phyloP scores from a whole-genome alignment of 2,329 filamentous ascomycete species.

The Colletotrichum neosansevieriae region DNA sequence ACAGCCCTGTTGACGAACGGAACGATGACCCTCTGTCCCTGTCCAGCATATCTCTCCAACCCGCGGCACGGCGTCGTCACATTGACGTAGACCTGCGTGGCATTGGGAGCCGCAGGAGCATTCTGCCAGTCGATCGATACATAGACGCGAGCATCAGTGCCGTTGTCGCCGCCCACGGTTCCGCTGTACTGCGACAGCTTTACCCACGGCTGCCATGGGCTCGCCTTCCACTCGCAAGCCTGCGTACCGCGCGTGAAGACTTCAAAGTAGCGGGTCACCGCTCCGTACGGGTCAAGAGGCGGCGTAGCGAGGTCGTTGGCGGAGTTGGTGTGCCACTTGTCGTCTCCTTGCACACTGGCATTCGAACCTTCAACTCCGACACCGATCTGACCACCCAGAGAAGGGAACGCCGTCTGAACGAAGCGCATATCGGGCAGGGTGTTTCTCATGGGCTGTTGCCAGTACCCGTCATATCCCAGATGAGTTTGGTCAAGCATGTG shows the following conservation, averaged over 20 bases:
- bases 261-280: constrained; percentile 69
- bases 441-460: constrained; percentile 82
- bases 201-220: constrained; percentile 62
- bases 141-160: constrained; percentile 64
- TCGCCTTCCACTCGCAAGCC: constrained; percentile 65
- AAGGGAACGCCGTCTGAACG: constrained; percentile 68
- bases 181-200: constrained; percentile 63
- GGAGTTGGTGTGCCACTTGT: constrained; percentile 56
- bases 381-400: constrained; percentile 72
- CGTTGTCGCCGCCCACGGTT: constrained; percentile 60
- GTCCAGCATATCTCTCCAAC: constrained; percentile 56
- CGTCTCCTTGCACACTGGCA: constrained; percentile 75
- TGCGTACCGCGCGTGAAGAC: constrained; percentile 70
- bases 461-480: constrained; percentile 65
- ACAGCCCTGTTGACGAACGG: constrained; percentile 64
- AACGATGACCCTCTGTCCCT: constrained; percentile 62
- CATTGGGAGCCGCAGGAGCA: constrained; percentile 63
- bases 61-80: constrained; percentile 60
- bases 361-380: constrained; percentile 74
- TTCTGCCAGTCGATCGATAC: constrained; percentile 69
- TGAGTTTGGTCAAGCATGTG: constrained; percentile 72
- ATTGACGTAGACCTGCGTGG: constrained; percentile 63
- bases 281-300: constrained; percentile 69
- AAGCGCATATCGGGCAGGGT: constrained; percentile 71
- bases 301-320: constrained; percentile 66